Evolutionary conservation across 257 asterid species (phyloP).

Genomic region (Solanum bulbocastanum): DNA sequence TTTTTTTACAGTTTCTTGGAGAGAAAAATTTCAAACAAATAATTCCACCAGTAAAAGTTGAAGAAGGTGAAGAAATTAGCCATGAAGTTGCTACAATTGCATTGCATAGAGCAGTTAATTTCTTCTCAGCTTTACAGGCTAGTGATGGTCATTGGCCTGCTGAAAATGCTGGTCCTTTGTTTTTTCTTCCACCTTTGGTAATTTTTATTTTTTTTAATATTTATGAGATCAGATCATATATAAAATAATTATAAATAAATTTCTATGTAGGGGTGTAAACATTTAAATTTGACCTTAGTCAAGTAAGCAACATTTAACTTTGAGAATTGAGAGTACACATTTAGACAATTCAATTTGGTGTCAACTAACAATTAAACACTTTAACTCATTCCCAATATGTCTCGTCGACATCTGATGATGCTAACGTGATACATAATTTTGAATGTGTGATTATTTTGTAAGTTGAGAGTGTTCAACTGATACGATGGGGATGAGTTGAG

Average conservation of each 20-base stretch:
- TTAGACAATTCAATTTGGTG: not conserved
- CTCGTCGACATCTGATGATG: not conserved
- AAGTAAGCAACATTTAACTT: not conserved
- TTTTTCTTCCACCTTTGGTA: conserved; percentile 33
- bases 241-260: not conserved
- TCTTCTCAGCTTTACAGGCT: too few relatives aligned
- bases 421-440: not conserved
- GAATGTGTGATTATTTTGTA: too few relatives aligned
- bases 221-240: not conserved
- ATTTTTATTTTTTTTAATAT: not conserved
- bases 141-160: too few relatives aligned
- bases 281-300: not conserved
- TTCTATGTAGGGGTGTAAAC: not conserved
- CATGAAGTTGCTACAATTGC: too few relatives aligned
- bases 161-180: too few relatives aligned
- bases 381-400: not conserved
- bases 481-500: too few relatives aligned
- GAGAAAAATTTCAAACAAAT: too few relatives aligned
- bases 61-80: too few relatives aligned
- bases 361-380: not conserved
- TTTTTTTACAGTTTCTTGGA: conserved; percentile 13
- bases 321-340: not conserved
- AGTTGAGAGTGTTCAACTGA: too few relatives aligned
- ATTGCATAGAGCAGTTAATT: too few relatives aligned
- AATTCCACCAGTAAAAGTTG: too few relatives aligned